Evolutionary conservation across 1,284 basidiomycete genomes (phyloP).

Genomic region (Ceraceosorus guamensis): DNA sequence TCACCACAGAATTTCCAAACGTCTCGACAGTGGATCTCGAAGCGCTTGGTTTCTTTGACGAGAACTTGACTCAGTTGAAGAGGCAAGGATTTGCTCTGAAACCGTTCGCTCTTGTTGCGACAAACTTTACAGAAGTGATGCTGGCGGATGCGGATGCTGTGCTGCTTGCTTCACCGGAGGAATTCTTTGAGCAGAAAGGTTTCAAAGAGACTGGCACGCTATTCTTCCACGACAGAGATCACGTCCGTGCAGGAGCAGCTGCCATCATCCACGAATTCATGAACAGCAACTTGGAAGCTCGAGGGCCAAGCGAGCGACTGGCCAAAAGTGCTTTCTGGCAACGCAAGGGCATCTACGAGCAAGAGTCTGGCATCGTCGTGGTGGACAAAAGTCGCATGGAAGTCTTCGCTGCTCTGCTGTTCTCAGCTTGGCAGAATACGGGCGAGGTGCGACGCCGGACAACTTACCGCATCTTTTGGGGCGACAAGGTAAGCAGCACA

Average conservation of each 20-base stretch:
- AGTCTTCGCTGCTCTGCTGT: slow-evolving; percentile 23
- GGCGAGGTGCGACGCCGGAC: slow-evolving; percentile 25
- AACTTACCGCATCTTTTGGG: slow-evolving; percentile 24
- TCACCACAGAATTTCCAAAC: slow-evolving; percentile 17
- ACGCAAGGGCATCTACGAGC: slow-evolving; percentile 27
- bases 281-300: slow-evolving; percentile 17
- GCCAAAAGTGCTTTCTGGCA: slow-evolving; percentile 21
- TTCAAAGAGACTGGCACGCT: slow-evolving; percentile 28
- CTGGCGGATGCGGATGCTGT: slow-evolving; percentile 26
- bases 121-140: slow-evolving; percentile 31
- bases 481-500: no score
- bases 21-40: slow-evolving; percentile 23
- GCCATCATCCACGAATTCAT: slow-evolving; percentile 25
- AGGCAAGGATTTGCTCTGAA: slow-evolving; percentile 26
- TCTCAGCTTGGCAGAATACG: slow-evolving; percentile 30
- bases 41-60: slow-evolving; percentile 20
- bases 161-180: slow-evolving; percentile 19
- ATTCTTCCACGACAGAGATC: slow-evolving; percentile 30
- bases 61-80: slow-evolving; percentile 1
- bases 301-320: slow-evolving; percentile 18
- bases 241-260: slow-evolving; percentile 13
- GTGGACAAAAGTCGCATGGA: slow-evolving; percentile 23
- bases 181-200: slow-evolving; percentile 23
- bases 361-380: slow-evolving; percentile 26
- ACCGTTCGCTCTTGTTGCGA: slow-evolving; percentile 23